Conservation (phyloP, 768 basidiomycete species). For the Phallus indusiatus region DNA sequence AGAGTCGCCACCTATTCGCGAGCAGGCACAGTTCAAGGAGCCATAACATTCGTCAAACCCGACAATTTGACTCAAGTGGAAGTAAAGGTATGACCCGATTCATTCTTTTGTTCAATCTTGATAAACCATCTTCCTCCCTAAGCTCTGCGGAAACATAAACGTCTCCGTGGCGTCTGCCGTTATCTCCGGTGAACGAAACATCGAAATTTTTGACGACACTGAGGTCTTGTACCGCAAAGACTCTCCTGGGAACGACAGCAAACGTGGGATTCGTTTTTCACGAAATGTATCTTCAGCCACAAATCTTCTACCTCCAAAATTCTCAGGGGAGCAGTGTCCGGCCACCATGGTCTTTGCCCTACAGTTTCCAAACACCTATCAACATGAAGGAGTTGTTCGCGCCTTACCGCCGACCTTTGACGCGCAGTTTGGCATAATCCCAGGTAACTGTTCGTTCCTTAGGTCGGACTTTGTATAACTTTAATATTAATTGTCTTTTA, state of each 20-base stretch:
- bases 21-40: conserved; percentile 43
- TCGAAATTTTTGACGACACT: background rate
- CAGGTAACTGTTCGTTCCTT: background rate
- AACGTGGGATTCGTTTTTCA: background rate
- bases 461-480: background rate
- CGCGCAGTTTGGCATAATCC: background rate
- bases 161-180: conserved; percentile 1
- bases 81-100: conserved; percentile 38
- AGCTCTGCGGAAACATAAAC: conserved; percentile 3
- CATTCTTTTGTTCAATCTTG: background rate
- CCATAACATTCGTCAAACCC: conserved; percentile 42
- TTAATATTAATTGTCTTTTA: background rate
- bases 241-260: background rate
- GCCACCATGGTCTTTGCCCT: background rate
- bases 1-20: conserved; percentile 50
- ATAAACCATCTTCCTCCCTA: background rate
- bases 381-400: background rate
- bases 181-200: background rate
- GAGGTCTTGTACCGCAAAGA: background rate
- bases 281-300: background rate
- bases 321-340: background rate
- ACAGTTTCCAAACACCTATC: background rate
- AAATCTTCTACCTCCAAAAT: background rate
- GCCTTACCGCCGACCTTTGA: background rate
- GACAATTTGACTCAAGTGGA: conserved; percentile 53